Evolutionary conservation across 192 early-diverging fungal species (phyloP).

Genomic region (Glomus cerebriforme): DNA sequence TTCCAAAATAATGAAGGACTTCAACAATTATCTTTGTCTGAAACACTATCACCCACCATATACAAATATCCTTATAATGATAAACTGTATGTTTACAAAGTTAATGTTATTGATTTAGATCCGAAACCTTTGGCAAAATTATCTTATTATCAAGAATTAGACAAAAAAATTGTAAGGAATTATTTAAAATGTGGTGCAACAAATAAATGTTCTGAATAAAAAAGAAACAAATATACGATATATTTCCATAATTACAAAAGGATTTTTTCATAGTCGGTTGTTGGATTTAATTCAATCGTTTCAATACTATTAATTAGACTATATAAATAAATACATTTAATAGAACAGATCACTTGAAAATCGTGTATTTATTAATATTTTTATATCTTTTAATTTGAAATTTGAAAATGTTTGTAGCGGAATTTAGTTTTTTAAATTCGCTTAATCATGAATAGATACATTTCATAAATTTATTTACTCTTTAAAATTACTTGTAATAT

Average conservation of each 20-base stretch:
- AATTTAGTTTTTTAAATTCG: too few species aligned
- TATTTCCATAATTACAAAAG: too few species aligned
- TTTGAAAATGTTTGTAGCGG: too few species aligned
- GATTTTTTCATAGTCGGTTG: too few species aligned
- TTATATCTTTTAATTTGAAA: too few species aligned
- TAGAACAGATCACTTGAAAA: too few species aligned
- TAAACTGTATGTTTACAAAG: conserved; percentile 42
- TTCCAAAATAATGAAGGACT: neutral
- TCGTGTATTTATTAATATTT: too few species aligned
- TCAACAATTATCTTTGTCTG: neutral
- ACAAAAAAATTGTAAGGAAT: conserved; percentile 18
- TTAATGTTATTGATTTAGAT: conserved; percentile 72
- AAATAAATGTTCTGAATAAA: conserved; percentile 2
- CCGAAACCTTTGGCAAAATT: conserved; percentile 49
- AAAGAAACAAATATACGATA: neutral
- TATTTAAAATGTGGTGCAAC: conserved; percentile 1
- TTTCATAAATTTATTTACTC: neutral
- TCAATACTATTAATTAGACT: too few species aligned
- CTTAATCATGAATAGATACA: neutral
- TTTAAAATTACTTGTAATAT: neutral
- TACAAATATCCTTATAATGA: neutral
- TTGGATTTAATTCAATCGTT: too few species aligned
- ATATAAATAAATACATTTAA: neutral
- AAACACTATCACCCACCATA: neutral
- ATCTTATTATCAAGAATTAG: conserved; percentile 23